Evolutionary conservation across 1,284 basidiomycete genomes (phyloP).

Genomic region (Exsudoporus floridanus): DNA sequence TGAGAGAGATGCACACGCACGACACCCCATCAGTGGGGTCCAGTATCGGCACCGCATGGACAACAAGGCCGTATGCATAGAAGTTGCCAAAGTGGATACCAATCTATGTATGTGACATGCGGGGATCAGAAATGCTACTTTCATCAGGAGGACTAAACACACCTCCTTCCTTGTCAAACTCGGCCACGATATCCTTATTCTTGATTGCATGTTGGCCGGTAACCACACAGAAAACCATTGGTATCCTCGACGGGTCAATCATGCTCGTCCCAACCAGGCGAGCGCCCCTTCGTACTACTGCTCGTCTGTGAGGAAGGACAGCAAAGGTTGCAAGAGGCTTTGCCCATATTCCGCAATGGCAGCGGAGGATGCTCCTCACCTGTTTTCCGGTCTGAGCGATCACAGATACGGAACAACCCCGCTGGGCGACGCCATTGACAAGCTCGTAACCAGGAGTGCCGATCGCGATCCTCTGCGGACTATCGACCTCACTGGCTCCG

Average conservation of each 20-base stretch:
- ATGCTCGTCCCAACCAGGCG: slow-evolving; percentile 63
- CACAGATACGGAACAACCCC: slow-evolving; percentile 65
- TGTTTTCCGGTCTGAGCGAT: slow-evolving; percentile 50
- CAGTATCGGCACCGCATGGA: slow-evolving; percentile 51
- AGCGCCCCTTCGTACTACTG: slow-evolving; percentile 55
- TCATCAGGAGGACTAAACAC: slow-evolving; percentile 38
- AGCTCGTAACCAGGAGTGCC: slow-evolving; percentile 76
- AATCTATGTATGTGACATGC: slow-evolving; percentile 46
- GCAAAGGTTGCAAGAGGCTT: slow-evolving; percentile 40
- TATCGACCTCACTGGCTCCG: too few relatives aligned
- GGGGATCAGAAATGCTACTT: background rate
- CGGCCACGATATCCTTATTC: slow-evolving; percentile 62
- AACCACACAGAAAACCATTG: slow-evolving; percentile 74
- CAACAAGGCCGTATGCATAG: slow-evolving; percentile 70
- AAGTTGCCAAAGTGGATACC: slow-evolving; percentile 80
- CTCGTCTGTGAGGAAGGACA: slow-evolving; percentile 41
- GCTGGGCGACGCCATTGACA: slow-evolving; percentile 57
- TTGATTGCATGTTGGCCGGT: slow-evolving; percentile 50
- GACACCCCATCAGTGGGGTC: slow-evolving; percentile 66
- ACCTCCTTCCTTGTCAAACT: slow-evolving; percentile 57
- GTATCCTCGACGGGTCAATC: slow-evolving; percentile 48
- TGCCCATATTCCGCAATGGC: slow-evolving; percentile 49
- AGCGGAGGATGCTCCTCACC: slow-evolving; percentile 48
- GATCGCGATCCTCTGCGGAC: slow-evolving; percentile 63
- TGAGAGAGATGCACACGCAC: slow-evolving; percentile 72